phyloP scores from a whole-genome alignment of 179 eudicot species.

The Sideroxylon spinosum region DNA sequence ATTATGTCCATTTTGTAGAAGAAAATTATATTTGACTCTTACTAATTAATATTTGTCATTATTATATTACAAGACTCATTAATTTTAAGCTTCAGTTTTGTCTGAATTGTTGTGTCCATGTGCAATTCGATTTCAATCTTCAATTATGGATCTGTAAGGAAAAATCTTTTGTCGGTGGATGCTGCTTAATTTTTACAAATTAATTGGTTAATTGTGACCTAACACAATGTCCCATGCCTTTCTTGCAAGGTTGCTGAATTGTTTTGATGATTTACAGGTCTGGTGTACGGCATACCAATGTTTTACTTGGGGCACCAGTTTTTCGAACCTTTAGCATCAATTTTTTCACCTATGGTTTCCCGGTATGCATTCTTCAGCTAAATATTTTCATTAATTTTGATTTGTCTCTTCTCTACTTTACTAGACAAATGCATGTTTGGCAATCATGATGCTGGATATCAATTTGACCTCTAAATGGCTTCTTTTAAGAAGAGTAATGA shows the following conservation, averaged over 20 bases:
- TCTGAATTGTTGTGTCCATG: conserved; percentile 3
- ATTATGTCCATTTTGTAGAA: neutral
- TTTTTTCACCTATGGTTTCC: conserved; percentile 97
- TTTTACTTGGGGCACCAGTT: conserved; percentile 72
- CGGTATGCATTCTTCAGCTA: conserved; percentile 66
- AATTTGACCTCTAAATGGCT: neutral
- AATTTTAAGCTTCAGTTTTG: neutral
- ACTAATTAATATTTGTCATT: neutral
- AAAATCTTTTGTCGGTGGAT: neutral
- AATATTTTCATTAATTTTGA: conserved; percentile 13
- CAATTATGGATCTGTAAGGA: neutral
- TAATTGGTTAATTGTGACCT: neutral
- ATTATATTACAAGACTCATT: neutral
- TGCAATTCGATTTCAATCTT: neutral
- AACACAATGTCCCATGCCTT: conserved; percentile 7
- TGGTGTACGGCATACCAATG: conserved; percentile 85
- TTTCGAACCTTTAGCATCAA: conserved; percentile 89
- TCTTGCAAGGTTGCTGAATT: conserved; percentile 18
- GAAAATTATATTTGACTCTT: neutral
- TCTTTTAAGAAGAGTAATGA: neutral
- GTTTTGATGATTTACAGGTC: conserved; percentile 56
- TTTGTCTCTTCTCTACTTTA: conserved; percentile 14
- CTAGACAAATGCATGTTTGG: conserved; percentile 11
- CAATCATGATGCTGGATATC: conserved; percentile 1
- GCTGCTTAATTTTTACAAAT: neutral